Conservation (phyloP, 768 basidiomycete species). For the Sporobolomyces roseus region DNA sequence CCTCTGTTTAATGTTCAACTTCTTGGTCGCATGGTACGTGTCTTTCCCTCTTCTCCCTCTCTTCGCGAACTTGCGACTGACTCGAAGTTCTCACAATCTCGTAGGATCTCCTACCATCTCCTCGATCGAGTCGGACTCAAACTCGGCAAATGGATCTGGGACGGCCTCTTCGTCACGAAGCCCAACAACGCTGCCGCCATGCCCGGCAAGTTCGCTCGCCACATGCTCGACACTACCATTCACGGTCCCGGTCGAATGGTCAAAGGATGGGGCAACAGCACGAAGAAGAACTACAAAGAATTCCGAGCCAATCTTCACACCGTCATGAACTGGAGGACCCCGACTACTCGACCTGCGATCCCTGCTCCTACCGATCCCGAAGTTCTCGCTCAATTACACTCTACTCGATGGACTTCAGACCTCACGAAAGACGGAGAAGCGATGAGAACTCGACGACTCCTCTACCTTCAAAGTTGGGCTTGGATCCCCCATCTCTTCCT, state of each 20-base stretch:
- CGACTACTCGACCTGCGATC: slow-evolving; percentile 43
- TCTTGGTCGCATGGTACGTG: slow-evolving; percentile 44
- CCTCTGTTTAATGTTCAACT: slow-evolving; percentile 47
- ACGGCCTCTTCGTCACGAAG: slow-evolving; percentile 47
- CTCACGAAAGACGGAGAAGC: slow-evolving; percentile 45
- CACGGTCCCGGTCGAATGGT: slow-evolving; percentile 39
- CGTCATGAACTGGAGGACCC: slow-evolving; percentile 46
- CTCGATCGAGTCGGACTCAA: slow-evolving; percentile 47
- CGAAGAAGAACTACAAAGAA: slow-evolving; percentile 27
- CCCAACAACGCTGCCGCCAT: slow-evolving; percentile 45
- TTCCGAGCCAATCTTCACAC: slow-evolving; percentile 26
- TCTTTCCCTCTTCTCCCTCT: not conserved
- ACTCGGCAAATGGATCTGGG: slow-evolving; percentile 48
- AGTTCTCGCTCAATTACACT: slow-evolving; percentile 47
- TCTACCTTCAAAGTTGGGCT: slow-evolving; percentile 44
- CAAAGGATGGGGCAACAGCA: slow-evolving; percentile 12
- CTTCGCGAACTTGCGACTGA: not conserved
- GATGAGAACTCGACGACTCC: slow-evolving; percentile 43
- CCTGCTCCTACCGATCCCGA: slow-evolving; percentile 46
- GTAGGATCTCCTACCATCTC: slow-evolving; percentile 46
- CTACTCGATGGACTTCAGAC: slow-evolving; percentile 47
- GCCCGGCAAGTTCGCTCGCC: slow-evolving; percentile 42
- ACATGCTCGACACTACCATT: slow-evolving; percentile 36
- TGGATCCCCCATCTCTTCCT: slow-evolving; percentile 47
- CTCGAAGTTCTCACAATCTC: not conserved